phyloP scores from a whole-genome alignment of 225 moss, liverwort and hornwort species.

The Physcomitrium patens region DNA sequence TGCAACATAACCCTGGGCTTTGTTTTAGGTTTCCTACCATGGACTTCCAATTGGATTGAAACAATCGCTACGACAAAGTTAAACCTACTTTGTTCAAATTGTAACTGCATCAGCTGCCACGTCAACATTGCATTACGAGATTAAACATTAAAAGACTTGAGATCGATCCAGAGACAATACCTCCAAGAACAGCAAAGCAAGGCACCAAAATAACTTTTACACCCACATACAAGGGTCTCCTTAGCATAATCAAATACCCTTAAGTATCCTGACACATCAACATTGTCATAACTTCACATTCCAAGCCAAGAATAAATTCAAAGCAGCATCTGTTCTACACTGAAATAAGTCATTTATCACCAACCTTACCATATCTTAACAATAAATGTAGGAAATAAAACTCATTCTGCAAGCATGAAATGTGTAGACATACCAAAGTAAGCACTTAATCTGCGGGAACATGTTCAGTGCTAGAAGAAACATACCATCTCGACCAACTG shows the following conservation, averaged over 20 bases:
- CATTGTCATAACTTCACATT: conserved; percentile 10
- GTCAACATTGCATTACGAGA: conserved; percentile 1
- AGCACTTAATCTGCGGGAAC: conserved; percentile 16
- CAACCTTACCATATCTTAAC: conserved; percentile 7
- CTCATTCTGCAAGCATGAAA: not conserved
- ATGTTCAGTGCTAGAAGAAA: conserved; percentile 3
- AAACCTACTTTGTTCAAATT: no score
- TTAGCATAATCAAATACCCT: conserved; percentile 88
- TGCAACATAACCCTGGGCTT: no score
- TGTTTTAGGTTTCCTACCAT: no score
- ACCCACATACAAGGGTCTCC: conserved; percentile 89
- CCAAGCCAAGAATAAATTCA: conserved; percentile 22
- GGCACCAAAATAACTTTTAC: conserved; percentile 98
- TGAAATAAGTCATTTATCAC: conserved; percentile 11
- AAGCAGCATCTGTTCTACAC: not conserved
- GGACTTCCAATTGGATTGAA: no score
- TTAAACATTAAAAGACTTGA: conserved; percentile 20
- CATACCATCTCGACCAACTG: conserved; percentile 98
- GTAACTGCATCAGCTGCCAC: conserved; percentile 2
- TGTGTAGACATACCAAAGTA: not conserved
- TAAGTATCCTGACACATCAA: conserved; percentile 74
- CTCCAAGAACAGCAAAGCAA: conserved; percentile 99
- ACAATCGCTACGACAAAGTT: no score
- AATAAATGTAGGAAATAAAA: not conserved
- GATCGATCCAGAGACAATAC: conserved; percentile 43